Conservation (phyloP, 305 asterid species). For the Petunia hybrid region DNA sequence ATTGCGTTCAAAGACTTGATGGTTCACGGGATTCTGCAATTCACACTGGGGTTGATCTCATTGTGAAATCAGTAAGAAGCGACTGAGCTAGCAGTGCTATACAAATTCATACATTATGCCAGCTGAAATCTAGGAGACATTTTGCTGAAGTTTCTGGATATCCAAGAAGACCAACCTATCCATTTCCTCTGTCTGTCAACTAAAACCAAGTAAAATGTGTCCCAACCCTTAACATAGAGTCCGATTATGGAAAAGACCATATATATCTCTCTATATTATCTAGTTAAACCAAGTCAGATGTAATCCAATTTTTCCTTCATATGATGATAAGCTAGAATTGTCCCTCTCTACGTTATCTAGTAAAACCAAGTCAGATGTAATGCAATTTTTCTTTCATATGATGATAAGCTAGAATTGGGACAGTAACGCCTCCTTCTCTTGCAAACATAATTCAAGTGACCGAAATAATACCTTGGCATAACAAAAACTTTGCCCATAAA, state of each 20-base stretch:
- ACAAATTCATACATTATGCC: neutral
- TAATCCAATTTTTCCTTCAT: neutral
- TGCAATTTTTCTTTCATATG: no score
- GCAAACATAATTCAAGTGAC: neutral
- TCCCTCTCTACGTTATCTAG: neutral
- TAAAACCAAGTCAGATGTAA: neutral
- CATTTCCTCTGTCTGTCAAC: neutral
- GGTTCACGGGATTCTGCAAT: no score
- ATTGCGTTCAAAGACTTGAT: no score
- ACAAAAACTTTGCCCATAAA: neutral
- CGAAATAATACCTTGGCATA: neutral
- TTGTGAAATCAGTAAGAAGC: conserved; percentile 19
- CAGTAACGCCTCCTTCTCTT: neutral
- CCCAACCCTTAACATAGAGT: neutral
- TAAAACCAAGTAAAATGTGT: conserved; percentile 2
- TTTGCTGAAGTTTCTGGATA: neutral
- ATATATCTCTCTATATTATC: neutral
- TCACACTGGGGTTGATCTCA: neutral
- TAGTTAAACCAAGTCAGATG: neutral
- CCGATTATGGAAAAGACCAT: neutral
- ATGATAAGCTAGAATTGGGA: neutral
- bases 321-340: neutral
- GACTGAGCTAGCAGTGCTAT: neutral
- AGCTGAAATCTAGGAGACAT: neutral
- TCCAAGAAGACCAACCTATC: neutral